Percentiles rank a stretch among this genome's conserved stretches.
Evolutionary conservation across 768 basidiomycete genomes (phyloP).

Genomic region (Boletus rubroflammeus): DNA sequence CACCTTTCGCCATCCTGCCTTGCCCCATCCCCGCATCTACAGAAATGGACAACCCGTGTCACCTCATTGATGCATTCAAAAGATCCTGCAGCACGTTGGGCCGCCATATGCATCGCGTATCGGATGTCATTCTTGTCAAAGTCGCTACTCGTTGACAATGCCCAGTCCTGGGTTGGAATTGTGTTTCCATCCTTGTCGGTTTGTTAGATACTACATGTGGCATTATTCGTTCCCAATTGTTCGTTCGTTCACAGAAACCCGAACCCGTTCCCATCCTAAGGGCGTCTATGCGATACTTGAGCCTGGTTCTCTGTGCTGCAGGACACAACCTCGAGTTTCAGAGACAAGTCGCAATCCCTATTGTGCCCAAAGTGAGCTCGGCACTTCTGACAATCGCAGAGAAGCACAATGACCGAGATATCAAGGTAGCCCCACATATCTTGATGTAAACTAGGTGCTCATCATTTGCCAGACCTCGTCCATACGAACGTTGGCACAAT

Average conservation of each 20-base stretch:
- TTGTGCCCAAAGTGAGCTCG: slow-evolving; percentile 65
- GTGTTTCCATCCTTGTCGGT: slow-evolving; percentile 68
- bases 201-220: slow-evolving; percentile 35
- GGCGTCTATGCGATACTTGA: slow-evolving; percentile 61
- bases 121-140: slow-evolving; percentile 59
- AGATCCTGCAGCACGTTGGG: slow-evolving; percentile 75
- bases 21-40: slow-evolving; percentile 57
- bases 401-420: slow-evolving; percentile 44
- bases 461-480: slow-evolving; percentile 39
- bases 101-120: slow-evolving; percentile 71
- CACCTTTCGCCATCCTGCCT: slow-evolving; percentile 53
- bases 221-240: slow-evolving; percentile 12
- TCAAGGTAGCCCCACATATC: slow-evolving; percentile 44
- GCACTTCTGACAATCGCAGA: slow-evolving; percentile 57
- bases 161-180: slow-evolving; percentile 67
- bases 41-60: slow-evolving; percentile 75
- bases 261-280: slow-evolving; percentile 59
- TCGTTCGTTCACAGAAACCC: slow-evolving; percentile 50
- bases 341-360: slow-evolving; percentile 69
- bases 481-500: slow-evolving; percentile 46
- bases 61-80: slow-evolving; percentile 75
- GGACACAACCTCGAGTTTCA: slow-evolving; percentile 73
- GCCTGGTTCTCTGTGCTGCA: slow-evolving; percentile 57
- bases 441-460: neutral
- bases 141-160: slow-evolving; percentile 60